These are phyloP conservation scores for Soucietia sequanensis DNA, from an alignment of 805 yeast species.

Conservation along the genomic window DNA sequence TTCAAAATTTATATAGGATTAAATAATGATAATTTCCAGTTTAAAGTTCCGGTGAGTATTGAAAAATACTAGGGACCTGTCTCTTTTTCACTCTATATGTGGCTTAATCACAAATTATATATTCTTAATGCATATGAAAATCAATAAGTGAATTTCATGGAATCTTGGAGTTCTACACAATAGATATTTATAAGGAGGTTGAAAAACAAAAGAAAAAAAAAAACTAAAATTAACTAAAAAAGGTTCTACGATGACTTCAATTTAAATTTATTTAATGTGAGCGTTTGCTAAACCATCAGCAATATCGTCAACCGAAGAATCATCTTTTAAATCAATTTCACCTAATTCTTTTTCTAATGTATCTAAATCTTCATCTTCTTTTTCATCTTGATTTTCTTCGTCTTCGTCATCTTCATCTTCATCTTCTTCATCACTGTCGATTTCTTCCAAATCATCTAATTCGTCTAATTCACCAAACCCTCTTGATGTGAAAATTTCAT, in stretches of 20 bases:
- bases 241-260: background rate
- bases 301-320: conserved; percentile 53
- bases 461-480: conserved; percentile 88
- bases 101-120: no score
- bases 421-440: conserved; percentile 66
- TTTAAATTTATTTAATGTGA: conserved; percentile 29
- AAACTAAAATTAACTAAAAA: background rate
- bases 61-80: conserved; percentile 18
- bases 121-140: no score
- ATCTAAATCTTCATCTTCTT: conserved; percentile 54
- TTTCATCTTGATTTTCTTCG: conserved; percentile 46
- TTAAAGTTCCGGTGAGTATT: conserved; percentile 31
- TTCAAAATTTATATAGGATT: conserved; percentile 19
- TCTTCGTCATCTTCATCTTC: conserved; percentile 58
- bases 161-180: no score
- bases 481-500: conserved; percentile 61
- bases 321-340: conserved; percentile 43
- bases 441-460: conserved; percentile 90
- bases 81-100: no score
- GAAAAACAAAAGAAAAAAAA: no score
- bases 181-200: no score
- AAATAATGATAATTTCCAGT: conserved; percentile 17
- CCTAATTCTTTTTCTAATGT: conserved; percentile 50
- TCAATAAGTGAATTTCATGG: no score
- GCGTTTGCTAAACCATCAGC: conserved; percentile 60